Percentiles rank a stretch among this genome's conserved stretches.
phyloP scores from a whole-genome alignment of 2,329 filamentous ascomycete genomes.

The Beauveria sp. region DNA sequence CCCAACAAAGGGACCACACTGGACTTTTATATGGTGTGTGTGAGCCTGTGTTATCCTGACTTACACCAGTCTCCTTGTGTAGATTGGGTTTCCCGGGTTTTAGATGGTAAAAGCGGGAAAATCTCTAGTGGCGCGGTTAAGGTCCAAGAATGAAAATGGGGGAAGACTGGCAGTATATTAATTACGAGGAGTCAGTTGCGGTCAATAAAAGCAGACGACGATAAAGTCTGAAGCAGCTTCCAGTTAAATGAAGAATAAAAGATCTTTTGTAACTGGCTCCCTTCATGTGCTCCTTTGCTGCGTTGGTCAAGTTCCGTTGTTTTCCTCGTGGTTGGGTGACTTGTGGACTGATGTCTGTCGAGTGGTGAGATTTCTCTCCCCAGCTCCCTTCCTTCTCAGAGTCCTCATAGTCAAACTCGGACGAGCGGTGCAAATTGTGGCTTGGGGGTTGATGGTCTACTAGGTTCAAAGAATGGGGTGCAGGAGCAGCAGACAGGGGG shows the following conservation, averaged over 20 bases:
- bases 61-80: background rate
- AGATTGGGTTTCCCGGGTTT: background rate
- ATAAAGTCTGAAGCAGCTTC: background rate
- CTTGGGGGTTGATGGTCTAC: background rate
- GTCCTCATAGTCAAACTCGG: background rate
- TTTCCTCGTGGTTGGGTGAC: constrained; percentile 6
- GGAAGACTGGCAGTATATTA: too few relatives aligned
- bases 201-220: background rate
- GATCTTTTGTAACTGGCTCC: background rate
- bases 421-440: background rate
- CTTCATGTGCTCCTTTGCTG: background rate
- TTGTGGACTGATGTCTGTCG: constrained; percentile 10
- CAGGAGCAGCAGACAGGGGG: background rate
- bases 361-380: constrained; percentile 6
- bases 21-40: background rate
- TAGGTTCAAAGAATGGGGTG: background rate
- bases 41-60: background rate
- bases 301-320: background rate
- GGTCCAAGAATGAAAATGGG: background rate
- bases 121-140: background rate
- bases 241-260: background rate
- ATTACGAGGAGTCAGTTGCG: background rate
- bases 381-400: background rate
- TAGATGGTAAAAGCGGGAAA: background rate
- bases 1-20: background rate